phyloP scores from a whole-genome alignment of 2,329 filamentous ascomycete genomes.

The Aspergillus clavatus region DNA sequence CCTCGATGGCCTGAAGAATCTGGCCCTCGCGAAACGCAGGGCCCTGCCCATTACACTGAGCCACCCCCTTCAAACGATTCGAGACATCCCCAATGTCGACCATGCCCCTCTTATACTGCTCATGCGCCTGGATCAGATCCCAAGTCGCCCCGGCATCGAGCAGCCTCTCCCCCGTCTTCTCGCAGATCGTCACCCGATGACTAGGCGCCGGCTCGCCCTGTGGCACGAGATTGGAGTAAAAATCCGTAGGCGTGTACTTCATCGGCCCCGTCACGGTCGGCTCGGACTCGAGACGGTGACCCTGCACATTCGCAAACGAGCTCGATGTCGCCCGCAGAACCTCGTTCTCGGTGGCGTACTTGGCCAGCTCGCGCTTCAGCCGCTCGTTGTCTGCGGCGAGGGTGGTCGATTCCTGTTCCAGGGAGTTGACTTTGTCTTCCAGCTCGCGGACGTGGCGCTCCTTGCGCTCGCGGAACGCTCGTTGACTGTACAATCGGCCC shows the following conservation, averaged over 20 bases:
- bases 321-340: slow-evolving; percentile 75
- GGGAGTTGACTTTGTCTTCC: slow-evolving; percentile 72
- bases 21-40: slow-evolving; percentile 79
- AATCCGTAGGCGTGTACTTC: slow-evolving; percentile 67
- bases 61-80: slow-evolving; percentile 67
- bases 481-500: slow-evolving; percentile 78
- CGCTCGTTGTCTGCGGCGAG: slow-evolving; percentile 80
- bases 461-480: slow-evolving; percentile 93
- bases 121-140: slow-evolving; percentile 81
- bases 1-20: slow-evolving; percentile 69
- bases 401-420: slow-evolving; percentile 68
- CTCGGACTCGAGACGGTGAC: slow-evolving; percentile 34
- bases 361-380: slow-evolving; percentile 76
- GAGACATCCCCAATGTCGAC: slow-evolving; percentile 80
- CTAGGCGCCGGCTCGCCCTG: slow-evolving; percentile 45
- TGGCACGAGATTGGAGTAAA: slow-evolving; percentile 60
- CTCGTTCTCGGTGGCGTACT: slow-evolving; percentile 84
- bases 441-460: slow-evolving; percentile 91
- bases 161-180: slow-evolving; percentile 61
- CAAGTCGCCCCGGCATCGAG: slow-evolving; percentile 75
- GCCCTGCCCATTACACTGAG: slow-evolving; percentile 79
- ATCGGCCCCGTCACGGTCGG: slow-evolving; percentile 61
- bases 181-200: slow-evolving; percentile 64
- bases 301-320: slow-evolving; percentile 25
- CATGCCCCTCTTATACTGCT: slow-evolving; percentile 68